These are phyloP conservation scores for Mangifera indica DNA, from an alignment of 345 rosid genomes.

Conservation along the genomic window DNA sequence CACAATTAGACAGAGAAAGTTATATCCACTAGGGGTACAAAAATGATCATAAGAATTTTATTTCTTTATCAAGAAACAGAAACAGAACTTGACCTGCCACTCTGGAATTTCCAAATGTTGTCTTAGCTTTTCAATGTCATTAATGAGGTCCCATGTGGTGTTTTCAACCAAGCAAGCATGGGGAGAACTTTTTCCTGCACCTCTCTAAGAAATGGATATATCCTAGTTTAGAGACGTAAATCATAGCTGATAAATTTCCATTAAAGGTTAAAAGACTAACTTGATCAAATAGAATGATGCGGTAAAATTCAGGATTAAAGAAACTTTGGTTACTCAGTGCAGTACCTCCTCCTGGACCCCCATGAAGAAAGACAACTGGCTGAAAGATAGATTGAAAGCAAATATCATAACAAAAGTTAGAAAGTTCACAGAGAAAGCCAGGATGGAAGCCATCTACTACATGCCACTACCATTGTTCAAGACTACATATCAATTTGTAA, in stretches of 20 bases:
- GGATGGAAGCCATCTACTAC: not conserved
- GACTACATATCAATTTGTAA: not conserved
- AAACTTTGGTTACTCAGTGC: slow-evolving; percentile 72
- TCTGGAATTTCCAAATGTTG: slow-evolving; percentile 75
- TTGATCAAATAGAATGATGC: slow-evolving; percentile 89
- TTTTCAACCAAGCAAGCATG: slow-evolving; percentile 94
- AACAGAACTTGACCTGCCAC: slow-evolving; percentile 64
- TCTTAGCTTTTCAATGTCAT: slow-evolving; percentile 85
- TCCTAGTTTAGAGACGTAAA: slow-evolving; percentile 2
- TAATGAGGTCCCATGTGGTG: slow-evolving; percentile 88
- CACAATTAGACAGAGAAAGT: slow-evolving; percentile 17
- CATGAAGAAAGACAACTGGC: slow-evolving; percentile 97
- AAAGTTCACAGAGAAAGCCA: not conserved
- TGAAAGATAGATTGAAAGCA: slow-evolving; percentile 32
- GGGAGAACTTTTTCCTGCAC: slow-evolving; percentile 94
- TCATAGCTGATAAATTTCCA: not conserved
- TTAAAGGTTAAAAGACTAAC: slow-evolving; percentile 32
- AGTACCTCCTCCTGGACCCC: slow-evolving; percentile 99
- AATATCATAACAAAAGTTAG: not conserved
- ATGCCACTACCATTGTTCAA: not conserved
- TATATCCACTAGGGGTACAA: slow-evolving; percentile 5
- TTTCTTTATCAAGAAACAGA: slow-evolving; percentile 7
- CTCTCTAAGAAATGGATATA: slow-evolving; percentile 47
- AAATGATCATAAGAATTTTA: not conserved
- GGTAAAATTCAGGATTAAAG: slow-evolving; percentile 80